These are phyloP conservation scores for Penicillium simplicissimum DNA, from an alignment of 495 filamentous ascomycete genomes.

Conservation along the genomic window DNA sequence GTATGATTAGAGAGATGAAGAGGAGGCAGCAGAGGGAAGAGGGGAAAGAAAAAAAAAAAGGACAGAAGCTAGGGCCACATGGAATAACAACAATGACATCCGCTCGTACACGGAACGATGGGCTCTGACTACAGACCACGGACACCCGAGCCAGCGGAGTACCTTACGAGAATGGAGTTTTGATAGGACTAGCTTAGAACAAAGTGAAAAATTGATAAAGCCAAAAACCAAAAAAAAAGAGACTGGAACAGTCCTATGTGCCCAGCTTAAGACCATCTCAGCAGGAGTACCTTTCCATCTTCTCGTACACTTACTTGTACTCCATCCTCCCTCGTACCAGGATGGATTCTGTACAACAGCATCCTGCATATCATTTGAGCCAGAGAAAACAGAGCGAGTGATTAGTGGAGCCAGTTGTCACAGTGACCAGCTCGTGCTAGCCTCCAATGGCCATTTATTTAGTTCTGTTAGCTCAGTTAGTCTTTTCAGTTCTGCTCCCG, in stretches of 20 bases:
- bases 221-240: not conserved
- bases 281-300: not conserved
- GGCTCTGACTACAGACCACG: slow-evolving; percentile 4
- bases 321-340: not conserved
- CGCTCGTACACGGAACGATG: not conserved
- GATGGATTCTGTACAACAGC: not conserved
- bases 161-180: slow-evolving; percentile 1
- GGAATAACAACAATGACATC: slow-evolving; percentile 2
- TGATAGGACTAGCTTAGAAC: not conserved
- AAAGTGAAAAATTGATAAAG: slow-evolving; percentile 10
- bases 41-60: slow-evolving; percentile 11
- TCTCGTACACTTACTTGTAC: not conserved
- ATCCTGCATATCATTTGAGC: slow-evolving; percentile 3
- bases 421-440: slow-evolving; percentile 30
- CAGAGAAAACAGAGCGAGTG: not conserved
- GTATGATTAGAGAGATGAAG: slow-evolving; percentile 10
- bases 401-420: slow-evolving; percentile 26
- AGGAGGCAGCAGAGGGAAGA: slow-evolving; percentile 4
- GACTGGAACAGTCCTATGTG: not conserved
- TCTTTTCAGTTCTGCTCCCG: not conserved
- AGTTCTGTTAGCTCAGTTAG: slow-evolving; percentile 11
- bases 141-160: not conserved
- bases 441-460: slow-evolving; percentile 6
- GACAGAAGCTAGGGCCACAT: slow-evolving; percentile 10
- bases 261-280: slow-evolving; percentile 1